Conservation (phyloP, 257 asterid species). For the Solanum paucissectum region DNA sequence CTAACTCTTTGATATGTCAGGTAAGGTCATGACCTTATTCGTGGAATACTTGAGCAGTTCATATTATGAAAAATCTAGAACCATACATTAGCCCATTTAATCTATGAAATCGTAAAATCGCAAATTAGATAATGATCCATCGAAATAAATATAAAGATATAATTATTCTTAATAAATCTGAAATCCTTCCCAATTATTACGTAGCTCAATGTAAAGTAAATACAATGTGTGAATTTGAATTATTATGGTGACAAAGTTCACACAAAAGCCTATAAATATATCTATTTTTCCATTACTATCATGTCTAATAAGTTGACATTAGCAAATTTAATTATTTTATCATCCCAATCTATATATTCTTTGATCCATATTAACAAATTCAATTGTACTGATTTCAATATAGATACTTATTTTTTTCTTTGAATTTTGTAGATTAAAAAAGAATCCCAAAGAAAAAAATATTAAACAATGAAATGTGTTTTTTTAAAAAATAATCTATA, state of each 20-base stretch:
- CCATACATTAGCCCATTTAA: not conserved
- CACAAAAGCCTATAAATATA: too few species aligned
- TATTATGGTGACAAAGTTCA: fast-evolving
- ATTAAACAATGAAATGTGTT: too few species aligned
- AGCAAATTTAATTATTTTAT: not conserved
- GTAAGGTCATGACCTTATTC: fast-evolving
- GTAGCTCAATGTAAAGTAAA: too few species aligned
- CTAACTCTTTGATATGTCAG: fast-evolving
- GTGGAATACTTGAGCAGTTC: not conserved
- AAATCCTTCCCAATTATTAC: too few species aligned
- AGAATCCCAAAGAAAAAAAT: too few species aligned
- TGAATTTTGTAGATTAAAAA: too few species aligned
- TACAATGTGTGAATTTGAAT: too few species aligned
- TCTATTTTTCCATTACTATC: not conserved
- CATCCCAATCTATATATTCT: not conserved
- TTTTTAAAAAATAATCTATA: too few species aligned
- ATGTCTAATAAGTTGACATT: not conserved
- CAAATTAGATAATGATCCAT: fast-evolving
- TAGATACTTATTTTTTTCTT: not conserved
- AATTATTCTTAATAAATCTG: fast-evolving
- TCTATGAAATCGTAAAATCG: fast-evolving
- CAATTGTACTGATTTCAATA: too few species aligned
- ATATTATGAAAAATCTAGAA: not conserved
- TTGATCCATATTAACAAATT: not conserved
- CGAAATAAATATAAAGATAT: too few species aligned